phyloP scores from a whole-genome alignment of 208 protist genomes.

The Phytomonas sp. region DNA sequence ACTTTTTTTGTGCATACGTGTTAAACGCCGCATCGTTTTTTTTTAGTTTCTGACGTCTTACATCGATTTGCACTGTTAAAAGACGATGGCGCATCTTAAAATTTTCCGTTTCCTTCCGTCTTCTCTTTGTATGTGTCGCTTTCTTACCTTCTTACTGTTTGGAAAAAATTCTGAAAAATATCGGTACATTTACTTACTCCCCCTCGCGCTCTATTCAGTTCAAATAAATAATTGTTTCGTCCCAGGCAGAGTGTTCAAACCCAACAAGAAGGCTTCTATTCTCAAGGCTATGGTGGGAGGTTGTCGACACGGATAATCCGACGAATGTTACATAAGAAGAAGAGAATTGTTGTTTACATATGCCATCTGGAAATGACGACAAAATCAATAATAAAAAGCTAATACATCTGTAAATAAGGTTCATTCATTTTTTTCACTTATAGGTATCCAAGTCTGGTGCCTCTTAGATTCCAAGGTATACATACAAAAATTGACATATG shows the following conservation, averaged over 20 bases:
- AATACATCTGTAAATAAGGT: background rate
- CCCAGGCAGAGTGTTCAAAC: background rate
- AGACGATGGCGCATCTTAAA: background rate
- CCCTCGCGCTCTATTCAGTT: background rate
- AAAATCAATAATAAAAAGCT: constrained; percentile 7
- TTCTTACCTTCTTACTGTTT: background rate
- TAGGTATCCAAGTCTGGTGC: background rate
- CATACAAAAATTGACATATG: constrained; percentile 11
- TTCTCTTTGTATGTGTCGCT: background rate
- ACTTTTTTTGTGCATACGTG: background rate
- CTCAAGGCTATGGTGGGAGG: background rate
- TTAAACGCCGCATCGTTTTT: background rate
- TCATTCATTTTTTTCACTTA: background rate
- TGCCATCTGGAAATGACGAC: background rate
- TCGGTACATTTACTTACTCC: background rate
- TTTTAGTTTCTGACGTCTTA: background rate
- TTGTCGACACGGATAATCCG: background rate
- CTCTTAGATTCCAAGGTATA: background rate
- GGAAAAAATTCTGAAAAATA: background rate
- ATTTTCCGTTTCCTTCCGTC: background rate
- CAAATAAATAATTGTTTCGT: background rate
- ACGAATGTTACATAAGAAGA: background rate
- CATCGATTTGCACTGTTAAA: background rate
- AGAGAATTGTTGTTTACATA: constrained; percentile 5
- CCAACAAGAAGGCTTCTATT: background rate